Conservation (phyloP, 73 alveolate species). For the Paramecium caudatum region DNA sequence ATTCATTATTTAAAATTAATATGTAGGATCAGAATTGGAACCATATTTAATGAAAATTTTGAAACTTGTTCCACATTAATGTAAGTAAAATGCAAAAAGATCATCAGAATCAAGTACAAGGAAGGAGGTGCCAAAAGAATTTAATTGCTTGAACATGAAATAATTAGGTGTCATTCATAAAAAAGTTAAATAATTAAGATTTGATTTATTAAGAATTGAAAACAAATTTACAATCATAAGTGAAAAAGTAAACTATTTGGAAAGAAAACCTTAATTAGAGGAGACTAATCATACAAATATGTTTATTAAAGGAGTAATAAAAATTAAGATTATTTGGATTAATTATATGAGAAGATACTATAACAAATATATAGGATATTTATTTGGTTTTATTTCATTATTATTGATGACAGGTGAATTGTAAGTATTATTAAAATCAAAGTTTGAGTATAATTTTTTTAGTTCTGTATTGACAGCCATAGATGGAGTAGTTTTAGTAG, state of each 20-base stretch:
- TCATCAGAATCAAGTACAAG: constrained; percentile 2
- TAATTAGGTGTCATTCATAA: constrained; percentile 63
- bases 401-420: constrained; percentile 62
- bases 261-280: constrained; percentile 29
- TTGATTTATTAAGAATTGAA: constrained; percentile 48
- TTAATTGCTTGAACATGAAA: constrained; percentile 6
- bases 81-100: not conserved
- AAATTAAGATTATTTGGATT: constrained; percentile 40
- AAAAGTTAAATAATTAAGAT: constrained; percentile 1
- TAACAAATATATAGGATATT: constrained; percentile 15
- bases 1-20: not conserved
- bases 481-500: not conserved
- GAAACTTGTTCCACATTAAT: constrained; percentile 6
- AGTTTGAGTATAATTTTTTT: not conserved
- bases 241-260: constrained; percentile 22
- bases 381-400: constrained; percentile 18
- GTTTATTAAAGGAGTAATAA: not conserved
- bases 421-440: constrained; percentile 10
- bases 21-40: not conserved
- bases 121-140: not conserved
- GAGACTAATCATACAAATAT: not conserved
- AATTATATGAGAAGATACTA: constrained; percentile 31
- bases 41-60: constrained; percentile 32
- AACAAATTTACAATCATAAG: constrained; percentile 29
- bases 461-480: not conserved